These are phyloP conservation scores for Nannochloropsis salina DNA, from an alignment of 108 stramenopile genomes.

Conservation along the genomic window DNA sequence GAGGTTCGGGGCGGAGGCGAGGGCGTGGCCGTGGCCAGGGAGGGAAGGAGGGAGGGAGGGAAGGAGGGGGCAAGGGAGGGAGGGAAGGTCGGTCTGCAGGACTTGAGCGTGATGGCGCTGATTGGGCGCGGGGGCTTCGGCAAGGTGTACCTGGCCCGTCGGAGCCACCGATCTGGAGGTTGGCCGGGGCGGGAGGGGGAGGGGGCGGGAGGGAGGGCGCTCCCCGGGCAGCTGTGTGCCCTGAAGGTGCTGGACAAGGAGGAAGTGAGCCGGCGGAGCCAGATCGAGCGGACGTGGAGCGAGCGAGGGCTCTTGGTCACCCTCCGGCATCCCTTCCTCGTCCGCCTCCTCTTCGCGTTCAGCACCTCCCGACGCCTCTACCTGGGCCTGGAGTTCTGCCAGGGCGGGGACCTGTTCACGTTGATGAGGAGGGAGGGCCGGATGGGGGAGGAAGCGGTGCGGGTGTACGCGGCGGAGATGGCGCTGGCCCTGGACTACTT, in stretches of 20 bases:
- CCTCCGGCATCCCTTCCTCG: conserved; percentile 56
- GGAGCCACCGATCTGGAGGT: not conserved
- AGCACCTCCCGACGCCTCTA: conserved; percentile 47
- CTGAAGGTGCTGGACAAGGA: conserved; percentile 49
- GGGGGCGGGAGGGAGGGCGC: too few species aligned
- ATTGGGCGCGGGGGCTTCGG: conserved; percentile 86
- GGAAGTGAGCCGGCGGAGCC: conserved; percentile 48
- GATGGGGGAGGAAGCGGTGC: conserved; percentile 21
- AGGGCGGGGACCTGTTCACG: conserved; percentile 60
- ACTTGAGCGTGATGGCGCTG: not conserved
- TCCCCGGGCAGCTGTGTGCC: not conserved
- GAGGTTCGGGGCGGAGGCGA: too few species aligned
- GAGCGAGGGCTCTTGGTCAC: conserved; percentile 57
- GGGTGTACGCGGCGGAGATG: not conserved
- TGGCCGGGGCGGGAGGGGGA: not conserved
- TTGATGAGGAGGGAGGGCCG: conserved; percentile 38
- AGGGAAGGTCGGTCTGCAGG: not conserved
- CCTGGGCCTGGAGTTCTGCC: conserved; percentile 58
- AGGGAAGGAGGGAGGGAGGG: not conserved
- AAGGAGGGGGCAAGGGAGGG: not conserved
- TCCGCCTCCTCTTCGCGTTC: conserved; percentile 56
- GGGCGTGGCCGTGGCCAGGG: too few species aligned
- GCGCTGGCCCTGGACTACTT: conserved; percentile 41
- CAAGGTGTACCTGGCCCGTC: conserved; percentile 58
- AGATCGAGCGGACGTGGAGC: conserved; percentile 57